Evolutionary conservation across 2,329 filamentous ascomycete species (phyloP).

Genomic region (Neophaeococcomyces mojaviensis): DNA sequence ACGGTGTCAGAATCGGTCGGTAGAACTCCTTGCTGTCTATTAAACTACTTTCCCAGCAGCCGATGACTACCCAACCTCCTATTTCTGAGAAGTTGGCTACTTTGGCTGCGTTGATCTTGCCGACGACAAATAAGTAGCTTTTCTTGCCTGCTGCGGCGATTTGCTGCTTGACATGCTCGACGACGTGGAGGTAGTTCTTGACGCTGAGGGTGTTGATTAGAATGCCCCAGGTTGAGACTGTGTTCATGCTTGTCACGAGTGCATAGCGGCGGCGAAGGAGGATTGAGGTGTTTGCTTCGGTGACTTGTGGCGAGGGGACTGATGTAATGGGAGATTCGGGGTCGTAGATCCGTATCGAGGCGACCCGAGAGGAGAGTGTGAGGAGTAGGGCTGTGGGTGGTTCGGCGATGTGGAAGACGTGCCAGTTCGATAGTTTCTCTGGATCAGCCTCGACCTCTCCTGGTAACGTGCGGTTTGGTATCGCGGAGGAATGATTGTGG

Average conservation of each 20-base stretch:
- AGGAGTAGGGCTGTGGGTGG: constrained; percentile 77
- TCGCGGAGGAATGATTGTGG: constrained; percentile 67
- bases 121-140: constrained; percentile 90
- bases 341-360: constrained; percentile 65
- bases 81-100: constrained; percentile 94
- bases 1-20: constrained; percentile 86
- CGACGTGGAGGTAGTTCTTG: constrained; percentile 76
- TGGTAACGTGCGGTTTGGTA: constrained; percentile 76
- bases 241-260: constrained; percentile 70
- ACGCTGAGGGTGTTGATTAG: constrained; percentile 93
- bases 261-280: constrained; percentile 79
- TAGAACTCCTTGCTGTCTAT: constrained; percentile 86
- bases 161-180: constrained; percentile 62
- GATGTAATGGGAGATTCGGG: constrained; percentile 11
- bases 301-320: constrained; percentile 20
- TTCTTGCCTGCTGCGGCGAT: constrained; percentile 84
- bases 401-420: constrained; percentile 76
- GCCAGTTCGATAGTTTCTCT: constrained; percentile 54
- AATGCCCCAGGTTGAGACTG: constrained; percentile 81
- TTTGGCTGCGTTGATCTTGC: constrained; percentile 92
- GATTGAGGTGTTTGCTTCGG: constrained; percentile 46
- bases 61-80: constrained; percentile 93
- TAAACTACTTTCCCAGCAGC: constrained; percentile 94
- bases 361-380: constrained; percentile 75
- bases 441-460: constrained; percentile 38